Percentiles rank a stretch among this genome's conserved stretches.
Conservation (phyloP, 768 basidiomycete genomes). For the Agaricus blazei region DNA sequence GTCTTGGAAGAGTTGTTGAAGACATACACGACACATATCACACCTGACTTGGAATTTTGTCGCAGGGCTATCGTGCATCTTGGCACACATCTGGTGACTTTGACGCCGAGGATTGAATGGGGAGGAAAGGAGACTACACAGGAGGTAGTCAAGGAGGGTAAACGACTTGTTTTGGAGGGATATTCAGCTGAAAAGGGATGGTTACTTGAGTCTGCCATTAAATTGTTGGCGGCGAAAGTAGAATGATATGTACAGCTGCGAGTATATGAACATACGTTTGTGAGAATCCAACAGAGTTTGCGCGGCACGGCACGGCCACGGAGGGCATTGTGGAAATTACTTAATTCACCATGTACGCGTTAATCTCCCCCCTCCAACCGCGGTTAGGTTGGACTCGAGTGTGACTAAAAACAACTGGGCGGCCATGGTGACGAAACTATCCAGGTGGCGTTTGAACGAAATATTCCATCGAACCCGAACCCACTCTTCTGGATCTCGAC, state of each 20-base stretch:
- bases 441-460: conserved; percentile 65
- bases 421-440: conserved; percentile 67
- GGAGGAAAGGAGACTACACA: conserved; percentile 41
- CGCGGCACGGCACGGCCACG: too few species aligned
- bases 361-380: conserved; percentile 67
- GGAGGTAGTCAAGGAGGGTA: conserved; percentile 45
- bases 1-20: conserved; percentile 40
- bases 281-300: too few species aligned
- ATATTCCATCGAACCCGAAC: conserved; percentile 20
- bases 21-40: conserved; percentile 31
- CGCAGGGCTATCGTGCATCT: conserved; percentile 38
- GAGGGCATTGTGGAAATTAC: too few species aligned
- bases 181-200: conserved; percentile 19
- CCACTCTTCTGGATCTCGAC: too few species aligned
- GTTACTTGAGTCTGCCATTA: conserved; percentile 23
- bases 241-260: neutral
- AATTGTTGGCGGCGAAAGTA: neutral
- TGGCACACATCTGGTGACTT: conserved; percentile 51
- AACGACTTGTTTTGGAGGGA: conserved; percentile 35
- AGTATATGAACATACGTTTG: neutral
- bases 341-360: too few species aligned
- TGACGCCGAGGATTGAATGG: conserved; percentile 49
- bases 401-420: conserved; percentile 63
- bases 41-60: conserved; percentile 24
- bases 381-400: conserved; percentile 55